Evolutionary conservation across 2,329 filamentous ascomycete species (phyloP).

Genomic region (Rachicladosporium sp.): DNA sequence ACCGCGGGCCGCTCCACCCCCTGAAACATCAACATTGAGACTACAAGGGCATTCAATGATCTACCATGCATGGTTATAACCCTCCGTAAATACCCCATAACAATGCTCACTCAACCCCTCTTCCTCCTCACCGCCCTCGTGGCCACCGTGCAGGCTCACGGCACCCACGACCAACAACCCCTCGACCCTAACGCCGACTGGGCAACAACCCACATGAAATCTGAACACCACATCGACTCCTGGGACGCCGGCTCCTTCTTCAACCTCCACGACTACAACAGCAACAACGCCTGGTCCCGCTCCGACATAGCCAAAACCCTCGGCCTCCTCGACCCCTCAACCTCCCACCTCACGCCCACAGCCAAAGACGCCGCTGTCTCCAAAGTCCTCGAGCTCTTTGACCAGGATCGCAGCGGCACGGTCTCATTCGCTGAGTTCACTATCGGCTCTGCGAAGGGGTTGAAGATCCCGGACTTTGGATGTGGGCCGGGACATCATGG

Average conservation of each 20-base stretch:
- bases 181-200: conserved; percentile 34
- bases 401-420: conserved; percentile 52
- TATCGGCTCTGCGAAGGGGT: conserved; percentile 43
- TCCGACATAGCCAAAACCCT: conserved; percentile 81
- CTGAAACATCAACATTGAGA: too few species aligned
- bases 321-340: conserved; percentile 59
- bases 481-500: conserved; percentile 89
- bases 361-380: conserved; percentile 54
- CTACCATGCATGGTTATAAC: too few species aligned
- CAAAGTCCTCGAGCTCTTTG: conserved; percentile 58
- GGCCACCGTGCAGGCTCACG: conserved; percentile 18
- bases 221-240: conserved; percentile 79
- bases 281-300: conserved; percentile 63
- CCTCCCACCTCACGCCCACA: conserved; percentile 45
- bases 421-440: conserved; percentile 65
- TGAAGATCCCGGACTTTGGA: conserved; percentile 70
- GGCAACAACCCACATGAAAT: conserved; percentile 42
- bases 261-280: conserved; percentile 85
- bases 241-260: conserved; percentile 90
- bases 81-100: too few species aligned
- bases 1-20: too few species aligned
- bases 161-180: conserved; percentile 28
- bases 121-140: too few species aligned
- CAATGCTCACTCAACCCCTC: too few species aligned
- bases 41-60: too few species aligned